Percentiles rank a stretch among this genome's conserved stretches.
phyloP scores from a whole-genome alignment of 495 filamentous ascomycete genomes.

The Cryomyces minteri region DNA sequence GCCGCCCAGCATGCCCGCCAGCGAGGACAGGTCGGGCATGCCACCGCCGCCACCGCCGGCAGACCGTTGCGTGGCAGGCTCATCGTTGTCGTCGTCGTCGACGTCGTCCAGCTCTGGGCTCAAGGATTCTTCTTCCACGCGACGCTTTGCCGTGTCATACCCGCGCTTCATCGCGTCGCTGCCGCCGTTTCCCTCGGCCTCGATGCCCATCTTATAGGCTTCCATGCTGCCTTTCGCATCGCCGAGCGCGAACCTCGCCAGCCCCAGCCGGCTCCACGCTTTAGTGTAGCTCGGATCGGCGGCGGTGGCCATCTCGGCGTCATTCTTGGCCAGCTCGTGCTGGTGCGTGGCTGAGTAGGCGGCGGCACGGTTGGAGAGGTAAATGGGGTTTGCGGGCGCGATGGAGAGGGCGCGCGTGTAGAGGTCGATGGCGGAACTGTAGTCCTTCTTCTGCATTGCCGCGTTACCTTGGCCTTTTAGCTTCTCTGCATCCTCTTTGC shows the following conservation, averaged over 20 bases:
- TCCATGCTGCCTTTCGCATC: slow-evolving; percentile 86
- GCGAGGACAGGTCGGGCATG: slow-evolving; percentile 58
- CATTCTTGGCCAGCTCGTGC: slow-evolving; percentile 60
- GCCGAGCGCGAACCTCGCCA: slow-evolving; percentile 76
- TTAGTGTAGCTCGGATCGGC: slow-evolving; percentile 89
- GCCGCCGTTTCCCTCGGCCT: slow-evolving; percentile 82
- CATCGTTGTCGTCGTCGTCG: slow-evolving; percentile 29
- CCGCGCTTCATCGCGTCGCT: slow-evolving; percentile 86
- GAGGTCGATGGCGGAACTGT: slow-evolving; percentile 54
- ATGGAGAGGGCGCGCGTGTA: slow-evolving; percentile 74
- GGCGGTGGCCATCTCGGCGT: slow-evolving; percentile 74
- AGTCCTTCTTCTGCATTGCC: slow-evolving; percentile 86
- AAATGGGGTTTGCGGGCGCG: slow-evolving; percentile 77
- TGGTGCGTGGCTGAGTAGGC: slow-evolving; percentile 67
- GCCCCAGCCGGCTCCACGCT: slow-evolving; percentile 82
- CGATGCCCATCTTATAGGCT: slow-evolving; percentile 83
- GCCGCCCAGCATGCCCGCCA: slow-evolving; percentile 55
- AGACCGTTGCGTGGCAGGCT: slow-evolving; percentile 21
- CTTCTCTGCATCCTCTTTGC: slow-evolving; percentile 53
- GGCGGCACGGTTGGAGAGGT: slow-evolving; percentile 91
- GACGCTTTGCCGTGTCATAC: slow-evolving; percentile 72
- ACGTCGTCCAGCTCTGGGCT: slow-evolving; percentile 25
- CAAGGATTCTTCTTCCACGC: slow-evolving; percentile 52
- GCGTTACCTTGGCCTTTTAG: slow-evolving; percentile 86
- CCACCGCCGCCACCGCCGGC: slow-evolving; percentile 37